phyloP scores from a whole-genome alignment of 2,329 filamentous ascomycete species.

The Alternaria brassicicola region DNA sequence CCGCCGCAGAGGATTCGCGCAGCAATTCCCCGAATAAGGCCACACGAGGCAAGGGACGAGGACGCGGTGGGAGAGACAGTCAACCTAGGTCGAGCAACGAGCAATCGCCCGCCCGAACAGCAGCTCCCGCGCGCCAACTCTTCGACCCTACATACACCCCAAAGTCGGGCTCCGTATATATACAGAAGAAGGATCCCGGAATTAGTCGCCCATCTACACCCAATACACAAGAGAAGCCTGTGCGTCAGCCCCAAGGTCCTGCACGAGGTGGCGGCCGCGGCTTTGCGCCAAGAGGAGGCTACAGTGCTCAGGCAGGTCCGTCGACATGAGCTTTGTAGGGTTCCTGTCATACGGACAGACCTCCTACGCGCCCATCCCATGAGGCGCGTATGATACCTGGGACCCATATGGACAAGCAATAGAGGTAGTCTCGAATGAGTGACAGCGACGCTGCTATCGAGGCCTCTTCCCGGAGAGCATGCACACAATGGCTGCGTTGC shows the following conservation, averaged over 20 bases:
- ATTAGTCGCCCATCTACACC: slow-evolving; percentile 59
- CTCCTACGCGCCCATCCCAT: neutral
- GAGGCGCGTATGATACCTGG: neutral
- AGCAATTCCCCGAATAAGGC: slow-evolving; percentile 44
- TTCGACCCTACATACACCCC: slow-evolving; percentile 77
- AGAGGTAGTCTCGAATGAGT: neutral
- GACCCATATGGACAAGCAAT: neutral
- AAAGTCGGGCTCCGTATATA: slow-evolving; percentile 63
- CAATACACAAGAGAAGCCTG: slow-evolving; percentile 70
- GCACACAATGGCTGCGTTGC: neutral
- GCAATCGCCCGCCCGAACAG: slow-evolving; percentile 42
- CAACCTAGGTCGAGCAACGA: slow-evolving; percentile 48
- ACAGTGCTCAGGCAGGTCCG: slow-evolving; percentile 22
- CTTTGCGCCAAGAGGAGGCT: slow-evolving; percentile 67
- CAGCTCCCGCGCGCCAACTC: slow-evolving; percentile 62
- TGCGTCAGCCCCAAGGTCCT: slow-evolving; percentile 78
- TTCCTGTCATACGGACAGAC: neutral
- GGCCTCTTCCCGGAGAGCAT: neutral
- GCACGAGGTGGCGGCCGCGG: slow-evolving; percentile 78
- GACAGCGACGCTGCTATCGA: neutral
- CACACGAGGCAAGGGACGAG: slow-evolving; percentile 46
- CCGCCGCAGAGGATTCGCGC: slow-evolving; percentile 44
- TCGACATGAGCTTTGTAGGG: slow-evolving; percentile 24
- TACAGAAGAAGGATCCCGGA: slow-evolving; percentile 53
- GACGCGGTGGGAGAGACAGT: slow-evolving; percentile 46